Evolutionary conservation across 2,329 filamentous ascomycete genomes (phyloP), one percentile per base, ranked within the genome.

Genomic region (Intubia oerlemansii): DNA sequence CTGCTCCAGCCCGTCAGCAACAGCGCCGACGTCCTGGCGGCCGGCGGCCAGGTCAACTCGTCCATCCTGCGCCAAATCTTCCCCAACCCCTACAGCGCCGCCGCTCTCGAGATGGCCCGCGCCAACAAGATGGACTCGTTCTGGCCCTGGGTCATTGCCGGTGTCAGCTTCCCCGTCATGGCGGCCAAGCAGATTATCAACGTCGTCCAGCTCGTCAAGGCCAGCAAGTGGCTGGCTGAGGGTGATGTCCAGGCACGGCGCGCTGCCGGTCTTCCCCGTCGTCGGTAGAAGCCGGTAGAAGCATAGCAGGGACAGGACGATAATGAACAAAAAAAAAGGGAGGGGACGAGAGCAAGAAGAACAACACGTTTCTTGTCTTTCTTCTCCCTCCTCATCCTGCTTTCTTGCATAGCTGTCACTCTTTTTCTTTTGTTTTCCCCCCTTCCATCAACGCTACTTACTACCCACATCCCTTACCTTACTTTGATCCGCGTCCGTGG

Each of bases 161-260:
- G 68, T 16, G 53, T 90, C 41, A 84, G 78, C 43, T 70, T 76
- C 40, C 84, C 84, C 10, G 59, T 93, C 47, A 95, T 95, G 84
- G 57, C 69, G 15, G 62, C 72, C 41, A 98, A 98, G 64, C 88
- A 98, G 49, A 62, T 77, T 44, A 80, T 95, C 60, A 98, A 98
- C 44, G 62, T 93, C 28, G 65, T 95, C 27, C 88, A 98, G 58
- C 64, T 98, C 41, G 67, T 91, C 44, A 91, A 93, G 52, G 88
- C 88, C 6, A 84, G 81, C 52, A 71, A 70, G 45, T 90, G 80
- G 73, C 61, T 98, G 22, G 88, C 81, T 0, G 84, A 95, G 52
- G 82, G 82, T n/a, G 88, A 98, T 43, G 51, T 76, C 20, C 61
- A 66, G 42, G 57, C 62, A 35, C 65, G 81, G 42, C 64, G 49